Conservation (phyloP, 73 alveolate species). For the Paramecium primaurelia region DNA sequence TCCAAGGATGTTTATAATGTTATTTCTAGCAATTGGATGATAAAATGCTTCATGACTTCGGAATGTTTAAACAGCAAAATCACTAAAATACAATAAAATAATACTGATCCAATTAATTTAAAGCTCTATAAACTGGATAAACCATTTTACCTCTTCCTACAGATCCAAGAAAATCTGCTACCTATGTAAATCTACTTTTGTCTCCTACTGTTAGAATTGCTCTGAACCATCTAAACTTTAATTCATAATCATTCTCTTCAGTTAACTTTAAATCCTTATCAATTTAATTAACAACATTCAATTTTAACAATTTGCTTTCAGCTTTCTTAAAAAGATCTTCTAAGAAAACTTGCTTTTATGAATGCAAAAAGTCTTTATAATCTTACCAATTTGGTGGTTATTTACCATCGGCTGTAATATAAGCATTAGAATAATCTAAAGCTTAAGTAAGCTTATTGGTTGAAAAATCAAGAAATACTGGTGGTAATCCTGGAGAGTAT, state of each 20-base stretch:
- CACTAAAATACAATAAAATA: neutral
- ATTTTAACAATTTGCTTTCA: neutral
- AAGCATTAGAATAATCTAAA: neutral
- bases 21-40: slow-evolving; percentile 24
- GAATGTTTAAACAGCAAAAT: neutral
- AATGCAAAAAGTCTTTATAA: neutral
- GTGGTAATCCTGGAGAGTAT: neutral
- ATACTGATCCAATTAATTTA: neutral
- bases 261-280: neutral
- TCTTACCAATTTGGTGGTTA: neutral
- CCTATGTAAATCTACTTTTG: neutral
- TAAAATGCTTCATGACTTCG: neutral
- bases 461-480: neutral
- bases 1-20: neutral
- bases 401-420: neutral
- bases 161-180: neutral
- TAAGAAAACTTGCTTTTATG: neutral
- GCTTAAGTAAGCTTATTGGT: neutral
- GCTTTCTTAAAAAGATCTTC: neutral
- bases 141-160: slow-evolving; percentile 36
- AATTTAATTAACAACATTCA: neutral
- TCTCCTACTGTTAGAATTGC: neutral
- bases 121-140: slow-evolving; percentile 25
- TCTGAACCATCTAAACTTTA: slow-evolving; percentile 1
- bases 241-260: neutral